phyloP scores from a whole-genome alignment of 2,329 filamentous ascomycete genomes.

The Aspergillus sp. region DNA sequence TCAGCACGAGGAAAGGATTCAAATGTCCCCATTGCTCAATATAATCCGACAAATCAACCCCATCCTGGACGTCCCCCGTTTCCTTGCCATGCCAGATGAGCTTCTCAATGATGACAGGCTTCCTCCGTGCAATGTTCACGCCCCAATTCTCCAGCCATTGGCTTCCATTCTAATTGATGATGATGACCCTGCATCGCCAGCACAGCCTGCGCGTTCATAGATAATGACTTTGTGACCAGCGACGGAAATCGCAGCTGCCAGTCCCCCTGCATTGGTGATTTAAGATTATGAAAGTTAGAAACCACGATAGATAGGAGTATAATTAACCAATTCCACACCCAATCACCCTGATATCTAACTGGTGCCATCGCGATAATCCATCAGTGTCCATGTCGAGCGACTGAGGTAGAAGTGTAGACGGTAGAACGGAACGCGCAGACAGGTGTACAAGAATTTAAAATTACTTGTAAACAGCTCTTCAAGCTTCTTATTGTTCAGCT shows the following conservation, averaged over 20 bases:
- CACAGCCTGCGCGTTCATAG: constrained; percentile 19
- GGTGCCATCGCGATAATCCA: no score
- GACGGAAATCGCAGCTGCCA: constrained; percentile 11
- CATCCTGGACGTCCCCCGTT: constrained; percentile 17
- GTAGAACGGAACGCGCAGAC: no score
- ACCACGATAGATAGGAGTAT: no score
- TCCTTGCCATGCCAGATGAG: constrained; percentile 26
- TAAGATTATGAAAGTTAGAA: no score
- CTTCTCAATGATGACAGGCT: constrained; percentile 21
- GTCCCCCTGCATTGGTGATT: no score
- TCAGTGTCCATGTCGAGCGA: no score
- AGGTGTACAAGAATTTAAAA: no score
- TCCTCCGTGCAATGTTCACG: constrained; percentile 13
- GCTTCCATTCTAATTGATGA: constrained; percentile 18
- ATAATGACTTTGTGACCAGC: constrained; percentile 13
- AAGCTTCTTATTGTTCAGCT: no score
- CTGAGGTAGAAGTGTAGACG: no score
- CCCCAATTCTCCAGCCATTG: constrained; percentile 17
- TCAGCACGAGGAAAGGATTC: background rate
- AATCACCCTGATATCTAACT: no score
- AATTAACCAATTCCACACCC: no score
- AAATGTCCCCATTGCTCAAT: constrained; percentile 16
- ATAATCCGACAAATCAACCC: constrained; percentile 23
- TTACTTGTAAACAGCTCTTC: no score
- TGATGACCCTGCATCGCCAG: constrained; percentile 17